A percentile compares a stretch with the other conserved stretches of the same genome.
Conservation (phyloP, 306 rosid genomes). For the Trichosanthes truncata region DNA sequence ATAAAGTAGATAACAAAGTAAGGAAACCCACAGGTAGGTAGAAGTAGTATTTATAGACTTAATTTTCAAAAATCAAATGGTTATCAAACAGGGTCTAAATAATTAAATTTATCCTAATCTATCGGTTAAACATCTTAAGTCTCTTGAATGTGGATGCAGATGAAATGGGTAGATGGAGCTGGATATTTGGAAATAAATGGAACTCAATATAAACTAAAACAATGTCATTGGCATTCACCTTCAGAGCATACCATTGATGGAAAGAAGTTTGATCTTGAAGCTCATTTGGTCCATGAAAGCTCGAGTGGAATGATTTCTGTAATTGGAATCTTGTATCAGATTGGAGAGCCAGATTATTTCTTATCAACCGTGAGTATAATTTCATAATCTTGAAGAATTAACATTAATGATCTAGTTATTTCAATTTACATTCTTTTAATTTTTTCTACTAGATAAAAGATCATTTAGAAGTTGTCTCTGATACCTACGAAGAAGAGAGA, state of each 20-base stretch:
- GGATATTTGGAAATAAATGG: conserved; percentile 48
- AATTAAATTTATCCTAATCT: too few species aligned
- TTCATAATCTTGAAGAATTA: neutral
- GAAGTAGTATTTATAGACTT: too few species aligned
- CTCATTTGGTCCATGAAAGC: conserved; percentile 58
- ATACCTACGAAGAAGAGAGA: neutral
- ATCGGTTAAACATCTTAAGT: too few species aligned
- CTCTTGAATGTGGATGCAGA: conserved; percentile 18
- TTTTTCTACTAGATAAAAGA: conserved; percentile 21
- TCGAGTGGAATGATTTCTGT: conserved; percentile 36
- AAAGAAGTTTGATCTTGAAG: conserved; percentile 45
- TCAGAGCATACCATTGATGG: conserved; percentile 69
- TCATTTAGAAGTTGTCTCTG: conserved; percentile 20
- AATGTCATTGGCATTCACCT: conserved; percentile 78
- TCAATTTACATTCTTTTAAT: neutral
- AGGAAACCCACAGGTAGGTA: too few species aligned
- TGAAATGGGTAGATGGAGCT: conserved; percentile 33
- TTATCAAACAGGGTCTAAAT: too few species aligned
- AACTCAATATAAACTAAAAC: conserved; percentile 35
- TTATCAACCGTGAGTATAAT: conserved; percentile 31
- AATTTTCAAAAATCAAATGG: too few species aligned
- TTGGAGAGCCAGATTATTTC: conserved; percentile 44
- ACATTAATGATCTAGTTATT: neutral
- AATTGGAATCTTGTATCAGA: conserved; percentile 40
- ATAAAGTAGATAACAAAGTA: too few species aligned